phyloP scores from a whole-genome alignment of 192 early-diverging fungal genomes.

The Irineochytrium annulatum region DNA sequence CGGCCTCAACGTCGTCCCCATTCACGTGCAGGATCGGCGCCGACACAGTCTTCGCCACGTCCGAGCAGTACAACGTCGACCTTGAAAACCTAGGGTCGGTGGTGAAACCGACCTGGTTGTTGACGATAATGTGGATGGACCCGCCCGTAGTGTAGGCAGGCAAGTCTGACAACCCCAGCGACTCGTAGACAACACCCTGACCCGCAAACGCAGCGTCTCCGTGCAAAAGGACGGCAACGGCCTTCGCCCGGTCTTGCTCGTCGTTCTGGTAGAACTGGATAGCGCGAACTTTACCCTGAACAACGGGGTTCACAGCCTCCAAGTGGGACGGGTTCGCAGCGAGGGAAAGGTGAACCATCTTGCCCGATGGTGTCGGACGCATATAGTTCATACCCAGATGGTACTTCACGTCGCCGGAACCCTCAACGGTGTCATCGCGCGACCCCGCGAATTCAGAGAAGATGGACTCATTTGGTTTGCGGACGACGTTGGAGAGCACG shows the following conservation, averaged over 20 bases:
- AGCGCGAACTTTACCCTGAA: slow-evolving; percentile 96
- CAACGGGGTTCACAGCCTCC: slow-evolving; percentile 96
- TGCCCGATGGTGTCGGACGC: slow-evolving; percentile 93
- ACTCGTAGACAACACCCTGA: slow-evolving; percentile 97
- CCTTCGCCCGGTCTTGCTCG: slow-evolving; percentile 67
- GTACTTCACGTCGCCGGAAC: slow-evolving; percentile 84
- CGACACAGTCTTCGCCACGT: slow-evolving; percentile 93
- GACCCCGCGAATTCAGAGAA: slow-evolving; percentile 96
- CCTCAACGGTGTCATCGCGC: slow-evolving; percentile 82
- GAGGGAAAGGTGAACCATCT: slow-evolving; percentile 94
- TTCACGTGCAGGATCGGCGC: slow-evolving; percentile 99
- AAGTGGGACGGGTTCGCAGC: slow-evolving; percentile 98
- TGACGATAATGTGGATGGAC: slow-evolving; percentile 93
- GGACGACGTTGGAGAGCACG: slow-evolving; percentile 97
- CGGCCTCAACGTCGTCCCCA: slow-evolving; percentile 95
- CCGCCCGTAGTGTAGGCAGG: slow-evolving; percentile 96
- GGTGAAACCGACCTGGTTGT: slow-evolving; percentile 99
- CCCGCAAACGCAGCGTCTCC: slow-evolving; percentile 98
- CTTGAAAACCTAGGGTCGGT: slow-evolving; percentile 95
- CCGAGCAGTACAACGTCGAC: slow-evolving; percentile 93
- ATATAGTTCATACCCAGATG: slow-evolving; percentile 78
- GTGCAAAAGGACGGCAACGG: slow-evolving; percentile 93
- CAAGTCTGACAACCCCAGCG: slow-evolving; percentile 90
- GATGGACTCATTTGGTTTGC: slow-evolving; percentile 97
- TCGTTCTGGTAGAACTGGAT: slow-evolving; percentile 94